These are phyloP conservation scores for Microbotryum violaceum DNA, from an alignment of 1,284 basidiomycete genomes.

Conservation along the genomic window DNA sequence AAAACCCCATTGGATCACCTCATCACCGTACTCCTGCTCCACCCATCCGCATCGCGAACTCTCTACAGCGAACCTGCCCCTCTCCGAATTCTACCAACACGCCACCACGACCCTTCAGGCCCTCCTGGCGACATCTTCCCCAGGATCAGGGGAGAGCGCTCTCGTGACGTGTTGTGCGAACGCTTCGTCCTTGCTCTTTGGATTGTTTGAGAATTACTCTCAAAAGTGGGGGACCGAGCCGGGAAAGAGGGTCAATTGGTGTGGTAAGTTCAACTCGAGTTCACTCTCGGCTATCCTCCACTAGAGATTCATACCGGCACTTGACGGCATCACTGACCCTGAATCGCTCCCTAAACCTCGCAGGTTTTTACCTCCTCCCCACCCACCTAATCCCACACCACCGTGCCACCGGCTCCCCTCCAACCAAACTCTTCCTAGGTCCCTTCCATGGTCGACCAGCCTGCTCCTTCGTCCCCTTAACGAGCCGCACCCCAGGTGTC, in stretches of 20 bases:
- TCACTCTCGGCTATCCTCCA: neutral
- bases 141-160: slow-evolving; percentile 8
- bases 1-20: neutral
- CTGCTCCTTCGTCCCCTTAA: slow-evolving; percentile 35
- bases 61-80: slow-evolving; percentile 25
- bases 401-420: slow-evolving; percentile 3
- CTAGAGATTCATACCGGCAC: no score
- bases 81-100: slow-evolving; percentile 41
- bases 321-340: neutral
- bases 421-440: slow-evolving; percentile 38
- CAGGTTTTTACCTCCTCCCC: slow-evolving; percentile 44
- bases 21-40: no score
- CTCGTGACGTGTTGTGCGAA: slow-evolving; percentile 21
- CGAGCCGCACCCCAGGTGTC: slow-evolving; percentile 37
- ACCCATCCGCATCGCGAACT: neutral
- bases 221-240: slow-evolving; percentile 10
- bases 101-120: slow-evolving; percentile 34
- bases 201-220: slow-evolving; percentile 25
- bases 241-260: slow-evolving; percentile 28
- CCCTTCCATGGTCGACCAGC: slow-evolving; percentile 44
- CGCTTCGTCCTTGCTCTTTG: slow-evolving; percentile 20
- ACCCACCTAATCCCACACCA: slow-evolving; percentile 35
- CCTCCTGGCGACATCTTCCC: slow-evolving; percentile 32
- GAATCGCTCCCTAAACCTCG: neutral
- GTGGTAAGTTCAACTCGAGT: slow-evolving; percentile 8